These are phyloP conservation scores for Eucalyptus sp. DNA, from an alignment of 345 rosid species.

Conservation along the genomic window DNA sequence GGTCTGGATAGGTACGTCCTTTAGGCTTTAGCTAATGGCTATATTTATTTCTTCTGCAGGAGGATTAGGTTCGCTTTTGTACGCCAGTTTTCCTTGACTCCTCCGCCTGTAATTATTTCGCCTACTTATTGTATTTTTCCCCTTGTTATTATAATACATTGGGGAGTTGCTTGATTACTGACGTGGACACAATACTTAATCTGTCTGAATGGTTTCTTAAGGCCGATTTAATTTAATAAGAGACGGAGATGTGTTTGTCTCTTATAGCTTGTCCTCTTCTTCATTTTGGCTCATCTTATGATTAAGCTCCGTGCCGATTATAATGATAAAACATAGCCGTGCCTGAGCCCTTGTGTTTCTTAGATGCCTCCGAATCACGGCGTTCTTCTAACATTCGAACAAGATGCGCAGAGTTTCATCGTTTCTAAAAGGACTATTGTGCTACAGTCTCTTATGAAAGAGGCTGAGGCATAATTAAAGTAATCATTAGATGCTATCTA, in stretches of 20 bases:
- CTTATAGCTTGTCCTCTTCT: not conserved
- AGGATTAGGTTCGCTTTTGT: not conserved
- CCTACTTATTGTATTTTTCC: too few relatives aligned
- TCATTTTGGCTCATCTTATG: not conserved
- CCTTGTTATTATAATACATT: not conserved
- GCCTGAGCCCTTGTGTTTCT: not conserved
- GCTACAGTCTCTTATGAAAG: not conserved
- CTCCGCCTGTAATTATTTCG: not conserved
- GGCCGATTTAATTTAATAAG: not conserved
- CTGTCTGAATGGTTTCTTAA: not conserved
- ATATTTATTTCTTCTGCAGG: not conserved
- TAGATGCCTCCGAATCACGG: too few relatives aligned
- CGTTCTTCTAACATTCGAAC: not conserved
- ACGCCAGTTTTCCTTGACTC: not conserved
- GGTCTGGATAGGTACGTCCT: not conserved
- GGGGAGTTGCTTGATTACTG: not conserved
- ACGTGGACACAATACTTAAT: not conserved
- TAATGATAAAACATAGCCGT: not conserved
- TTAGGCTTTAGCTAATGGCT: not conserved
- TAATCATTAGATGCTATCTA: too few relatives aligned
- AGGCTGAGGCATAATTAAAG: not conserved
- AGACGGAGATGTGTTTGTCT: not conserved
- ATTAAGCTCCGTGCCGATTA: not conserved
- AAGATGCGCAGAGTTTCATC: not conserved
- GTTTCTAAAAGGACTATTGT: not conserved